Evolutionary conservation across 2,329 filamentous ascomycete species (phyloP).

Genomic region (Epichloe scottii): DNA sequence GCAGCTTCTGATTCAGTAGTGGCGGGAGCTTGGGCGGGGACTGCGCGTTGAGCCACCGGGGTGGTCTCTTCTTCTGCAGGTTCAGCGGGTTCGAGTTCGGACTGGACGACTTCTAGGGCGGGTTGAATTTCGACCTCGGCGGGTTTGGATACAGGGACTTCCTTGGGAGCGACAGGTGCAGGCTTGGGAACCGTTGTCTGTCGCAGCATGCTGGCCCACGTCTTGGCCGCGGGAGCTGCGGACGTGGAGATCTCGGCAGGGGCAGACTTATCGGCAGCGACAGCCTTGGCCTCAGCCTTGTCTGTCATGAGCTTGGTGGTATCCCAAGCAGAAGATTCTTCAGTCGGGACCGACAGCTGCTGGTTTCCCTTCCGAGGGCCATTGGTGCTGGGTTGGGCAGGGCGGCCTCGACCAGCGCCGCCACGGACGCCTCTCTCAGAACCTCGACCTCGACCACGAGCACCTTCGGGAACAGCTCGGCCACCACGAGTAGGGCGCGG

Average conservation of each 20-base stretch:
- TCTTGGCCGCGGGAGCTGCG: slow-evolving; percentile 36
- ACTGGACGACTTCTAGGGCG: slow-evolving; percentile 18
- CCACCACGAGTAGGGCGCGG: slow-evolving; percentile 44
- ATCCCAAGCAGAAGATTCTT: slow-evolving; percentile 47
- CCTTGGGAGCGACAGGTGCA: slow-evolving; percentile 16
- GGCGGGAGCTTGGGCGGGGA: slow-evolving; percentile 11
- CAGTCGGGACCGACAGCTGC: slow-evolving; percentile 52
- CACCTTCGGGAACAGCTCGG: slow-evolving; percentile 47
- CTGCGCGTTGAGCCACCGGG: slow-evolving; percentile 20
- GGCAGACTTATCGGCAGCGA: slow-evolving; percentile 19
- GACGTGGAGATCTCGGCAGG: slow-evolving; percentile 26
- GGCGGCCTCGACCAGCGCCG: slow-evolving; percentile 44
- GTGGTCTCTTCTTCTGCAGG: slow-evolving; percentile 24
- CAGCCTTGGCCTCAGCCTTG: slow-evolving; percentile 21
- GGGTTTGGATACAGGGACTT: slow-evolving; percentile 25
- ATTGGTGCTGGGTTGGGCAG: slow-evolving; percentile 44
- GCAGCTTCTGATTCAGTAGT: slow-evolving; percentile 37
- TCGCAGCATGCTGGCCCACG: slow-evolving; percentile 67
- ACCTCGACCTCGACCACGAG: slow-evolving; percentile 49
- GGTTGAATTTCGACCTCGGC: slow-evolving; percentile 25
- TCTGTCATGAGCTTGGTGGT: slow-evolving; percentile 25
- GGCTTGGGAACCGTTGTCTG: slow-evolving; percentile 46
- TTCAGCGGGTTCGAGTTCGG: slow-evolving; percentile 23
- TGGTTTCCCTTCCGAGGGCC: slow-evolving; percentile 45
- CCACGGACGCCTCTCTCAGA: slow-evolving; percentile 50